A percentile compares a stretch with the other conserved stretches of the same genome.
Conservation (phyloP, 345 rosid species). For the rapeseed (Brassica napus) region Da-Ae NC_063451.1:36847501-36848000, state of each 20-base stretch:
- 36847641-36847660: not conserved
- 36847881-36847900: conserved; percentile 43
- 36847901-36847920: conserved; percentile 12
- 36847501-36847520: conserved; percentile 86
- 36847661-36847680: conserved; percentile 52
- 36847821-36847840: conserved; percentile 64
- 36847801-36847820: conserved; percentile 71
- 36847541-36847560: conserved; percentile 54
- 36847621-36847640: not conserved
- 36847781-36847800: conserved; percentile 46
- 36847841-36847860: conserved; percentile 34
- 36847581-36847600: conserved; percentile 40
- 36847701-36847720: conserved; percentile 53
- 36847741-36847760: conserved; percentile 33
- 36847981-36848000: conserved; percentile 1
- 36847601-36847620: conserved; percentile 1
- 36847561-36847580: conserved; percentile 54
- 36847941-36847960: conserved; percentile 22
- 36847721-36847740: conserved; percentile 43
- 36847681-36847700: conserved; percentile 54
- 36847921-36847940: conserved; percentile 2
- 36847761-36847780: conserved; percentile 38
- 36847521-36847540: conserved; percentile 82
- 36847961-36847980: not conserved
- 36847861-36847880: conserved; percentile 46